These are phyloP conservation scores for Lathyrus tuberosus DNA, from an alignment of 306 rosid genomes.

Conservation along the genomic window DNA sequence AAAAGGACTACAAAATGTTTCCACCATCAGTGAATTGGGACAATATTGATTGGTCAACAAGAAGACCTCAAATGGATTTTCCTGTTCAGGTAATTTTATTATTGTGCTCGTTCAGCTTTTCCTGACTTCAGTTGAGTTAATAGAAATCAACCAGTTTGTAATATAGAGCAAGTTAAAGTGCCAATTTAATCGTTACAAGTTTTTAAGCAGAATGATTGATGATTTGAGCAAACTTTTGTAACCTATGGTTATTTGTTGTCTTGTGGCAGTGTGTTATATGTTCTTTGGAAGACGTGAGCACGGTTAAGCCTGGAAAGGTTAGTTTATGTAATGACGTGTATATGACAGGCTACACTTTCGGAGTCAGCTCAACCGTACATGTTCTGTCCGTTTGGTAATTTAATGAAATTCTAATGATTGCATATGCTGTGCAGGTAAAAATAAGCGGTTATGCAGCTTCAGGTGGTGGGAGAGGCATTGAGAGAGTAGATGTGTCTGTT, in stretches of 20 bases:
- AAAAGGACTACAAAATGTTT: constrained; percentile 97
- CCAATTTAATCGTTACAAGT: constrained; percentile 14
- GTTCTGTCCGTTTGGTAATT: not conserved
- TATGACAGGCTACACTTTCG: not conserved
- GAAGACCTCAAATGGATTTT: constrained; percentile 97
- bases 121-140: not conserved
- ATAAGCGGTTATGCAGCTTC: constrained; percentile 85
- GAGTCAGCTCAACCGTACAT: not conserved
- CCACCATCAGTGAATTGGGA: constrained; percentile 97
- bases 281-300: constrained; percentile 80
- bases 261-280: constrained; percentile 85
- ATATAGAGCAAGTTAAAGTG: constrained; percentile 1
- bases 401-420: constrained; percentile 32
- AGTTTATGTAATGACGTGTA: constrained; percentile 39
- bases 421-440: constrained; percentile 56
- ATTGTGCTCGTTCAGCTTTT: constrained; percentile 14
- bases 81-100: constrained; percentile 81
- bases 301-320: constrained; percentile 89
- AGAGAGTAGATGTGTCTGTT: constrained; percentile 86
- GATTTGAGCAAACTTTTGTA: constrained; percentile 6
- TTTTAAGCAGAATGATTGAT: constrained; percentile 2
- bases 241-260: constrained; percentile 35
- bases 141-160: constrained; percentile 17
- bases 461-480: constrained; percentile 96
- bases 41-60: constrained; percentile 80